phyloP scores from a whole-genome alignment of 805 yeast genomes.

The Alloascoidea hylecoeti region DNA sequence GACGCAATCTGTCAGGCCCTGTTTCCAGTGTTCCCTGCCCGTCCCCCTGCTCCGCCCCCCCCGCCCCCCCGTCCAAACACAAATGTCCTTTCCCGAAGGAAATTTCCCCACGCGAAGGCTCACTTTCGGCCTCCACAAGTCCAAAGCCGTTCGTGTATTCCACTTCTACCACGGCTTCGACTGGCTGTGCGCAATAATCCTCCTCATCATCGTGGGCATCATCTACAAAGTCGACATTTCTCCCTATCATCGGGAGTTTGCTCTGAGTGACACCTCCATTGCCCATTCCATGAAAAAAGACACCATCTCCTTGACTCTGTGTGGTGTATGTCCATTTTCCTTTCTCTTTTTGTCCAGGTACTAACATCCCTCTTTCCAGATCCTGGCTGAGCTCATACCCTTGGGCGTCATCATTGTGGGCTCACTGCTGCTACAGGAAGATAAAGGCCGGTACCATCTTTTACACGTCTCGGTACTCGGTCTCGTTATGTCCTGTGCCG shows the following conservation, averaged over 20 bases:
- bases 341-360: conserved; percentile 25
- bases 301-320: conserved; percentile 42
- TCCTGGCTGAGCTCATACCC: conserved; percentile 14
- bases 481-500: conserved; percentile 33
- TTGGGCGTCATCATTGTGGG: conserved; percentile 9
- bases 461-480: conserved; percentile 47
- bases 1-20: no score
- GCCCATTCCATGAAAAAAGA: conserved; percentile 66
- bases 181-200: background rate
- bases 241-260: conserved; percentile 66
- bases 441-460: conserved; percentile 20
- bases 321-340: conserved; percentile 22
- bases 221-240: background rate
- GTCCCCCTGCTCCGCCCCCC: no score
- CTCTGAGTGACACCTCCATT: conserved; percentile 48
- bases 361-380: conserved; percentile 33
- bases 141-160: no score
- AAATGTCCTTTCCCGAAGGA: no score
- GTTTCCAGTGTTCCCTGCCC: no score
- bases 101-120: no score
- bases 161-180: background rate
- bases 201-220: background rate
- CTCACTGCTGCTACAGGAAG: background rate
- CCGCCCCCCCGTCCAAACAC: no score
- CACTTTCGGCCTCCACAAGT: no score